Percentiles rank a stretch among this genome's conserved stretches.
Conservation (phyloP, 2,329 filamentous ascomycete genomes). For the Venturiaceae sp. region DNA sequence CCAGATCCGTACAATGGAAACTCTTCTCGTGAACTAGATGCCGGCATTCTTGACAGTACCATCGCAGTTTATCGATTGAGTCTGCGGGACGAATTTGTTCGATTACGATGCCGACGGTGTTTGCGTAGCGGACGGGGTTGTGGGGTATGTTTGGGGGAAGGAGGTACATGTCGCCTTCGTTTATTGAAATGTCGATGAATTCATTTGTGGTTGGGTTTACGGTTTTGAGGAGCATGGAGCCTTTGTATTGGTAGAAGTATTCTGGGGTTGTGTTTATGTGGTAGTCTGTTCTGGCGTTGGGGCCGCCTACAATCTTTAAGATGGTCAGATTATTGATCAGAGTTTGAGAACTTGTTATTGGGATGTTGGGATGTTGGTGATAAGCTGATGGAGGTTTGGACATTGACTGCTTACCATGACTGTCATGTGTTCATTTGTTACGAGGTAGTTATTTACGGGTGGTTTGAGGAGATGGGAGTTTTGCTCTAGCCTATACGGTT, state of each 20-base stretch:
- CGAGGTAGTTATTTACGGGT: slow-evolving; percentile 95
- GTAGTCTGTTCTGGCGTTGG: slow-evolving; percentile 94
- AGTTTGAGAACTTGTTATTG: not conserved
- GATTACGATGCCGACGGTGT: slow-evolving; percentile 89
- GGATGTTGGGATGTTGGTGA: not conserved
- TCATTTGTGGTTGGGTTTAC: slow-evolving; percentile 50
- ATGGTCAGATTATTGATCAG: not conserved
- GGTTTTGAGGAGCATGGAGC: slow-evolving; percentile 87
- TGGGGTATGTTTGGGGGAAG: slow-evolving; percentile 92
- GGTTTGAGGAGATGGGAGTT: slow-evolving; percentile 90
- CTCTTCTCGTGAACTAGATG: slow-evolving; percentile 72
- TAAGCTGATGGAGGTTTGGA: slow-evolving; percentile 11
- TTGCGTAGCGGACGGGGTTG: slow-evolving; percentile 85
- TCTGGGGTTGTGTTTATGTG: slow-evolving; percentile 95
- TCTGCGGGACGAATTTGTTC: slow-evolving; percentile 69
- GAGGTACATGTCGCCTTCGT: slow-evolving; percentile 88
- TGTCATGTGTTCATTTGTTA: slow-evolving; percentile 75
- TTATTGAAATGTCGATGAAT: slow-evolving; percentile 81
- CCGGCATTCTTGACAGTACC: slow-evolving; percentile 73
- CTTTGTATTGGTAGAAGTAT: slow-evolving; percentile 96
- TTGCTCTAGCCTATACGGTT: slow-evolving; percentile 63
- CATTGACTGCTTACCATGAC: slow-evolving; percentile 54
- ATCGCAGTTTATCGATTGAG: slow-evolving; percentile 70
- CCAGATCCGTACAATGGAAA: slow-evolving; percentile 84
- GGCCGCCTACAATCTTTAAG: slow-evolving; percentile 75